Evolutionary conservation across 2,329 filamentous ascomycete genomes (phyloP).

Genomic region (Allantophomopsis lycopodina): DNA sequence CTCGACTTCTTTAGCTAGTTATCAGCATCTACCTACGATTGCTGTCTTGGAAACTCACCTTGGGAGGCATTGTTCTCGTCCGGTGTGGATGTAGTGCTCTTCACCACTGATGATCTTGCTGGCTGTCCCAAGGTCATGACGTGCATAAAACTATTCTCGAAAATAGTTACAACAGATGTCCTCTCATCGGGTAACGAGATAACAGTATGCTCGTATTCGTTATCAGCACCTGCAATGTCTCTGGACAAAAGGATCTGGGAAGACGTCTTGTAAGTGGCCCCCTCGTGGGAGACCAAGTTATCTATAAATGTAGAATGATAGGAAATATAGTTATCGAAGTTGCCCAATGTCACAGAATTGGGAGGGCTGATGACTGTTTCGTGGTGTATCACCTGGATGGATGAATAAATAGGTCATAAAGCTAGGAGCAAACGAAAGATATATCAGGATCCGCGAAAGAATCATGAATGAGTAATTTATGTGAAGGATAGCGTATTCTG

Average conservation of each 20-base stretch:
- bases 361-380: too few relatives aligned
- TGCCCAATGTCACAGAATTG: too few relatives aligned
- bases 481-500: too few relatives aligned
- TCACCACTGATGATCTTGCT: constrained; percentile 1
- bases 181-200: constrained; percentile 2
- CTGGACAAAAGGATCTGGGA: constrained; percentile 31
- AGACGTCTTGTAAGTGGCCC: constrained; percentile 24
- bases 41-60: too few relatives aligned
- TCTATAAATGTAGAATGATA: constrained; percentile 11
- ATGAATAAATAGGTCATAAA: too few relatives aligned
- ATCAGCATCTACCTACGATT: too few relatives aligned
- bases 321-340: constrained; percentile 8
- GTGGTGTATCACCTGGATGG: too few relatives aligned
- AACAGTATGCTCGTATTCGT: constrained; percentile 9
- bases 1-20: too few relatives aligned
- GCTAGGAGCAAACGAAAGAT: too few relatives aligned
- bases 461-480: too few relatives aligned
- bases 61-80: too few relatives aligned
- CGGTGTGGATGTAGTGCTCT: not conserved
- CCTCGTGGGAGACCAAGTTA: constrained; percentile 7
- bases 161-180: constrained; percentile 11
- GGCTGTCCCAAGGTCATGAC: constrained; percentile 14
- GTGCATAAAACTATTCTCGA: constrained; percentile 12
- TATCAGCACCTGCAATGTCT: constrained; percentile 24
- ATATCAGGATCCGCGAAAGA: too few relatives aligned